Conservation (phyloP, 2,329 filamentous ascomycete genomes). For the Phyllosticta capitalensis region DNA sequence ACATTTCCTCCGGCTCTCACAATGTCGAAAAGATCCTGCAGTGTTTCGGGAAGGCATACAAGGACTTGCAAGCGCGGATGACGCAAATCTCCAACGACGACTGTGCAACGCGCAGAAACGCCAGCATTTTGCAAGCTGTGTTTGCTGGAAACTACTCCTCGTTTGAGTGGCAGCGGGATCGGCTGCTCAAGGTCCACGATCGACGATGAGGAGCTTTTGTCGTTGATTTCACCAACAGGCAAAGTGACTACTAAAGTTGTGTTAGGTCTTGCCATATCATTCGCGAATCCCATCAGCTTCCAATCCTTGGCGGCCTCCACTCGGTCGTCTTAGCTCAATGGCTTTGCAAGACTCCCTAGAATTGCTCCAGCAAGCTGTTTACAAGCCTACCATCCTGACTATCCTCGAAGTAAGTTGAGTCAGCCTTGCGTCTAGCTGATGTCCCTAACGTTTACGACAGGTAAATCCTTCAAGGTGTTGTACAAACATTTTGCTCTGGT, state of each 20-base stretch:
- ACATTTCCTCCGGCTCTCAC: slow-evolving; percentile 78
- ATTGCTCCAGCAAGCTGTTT: too few species aligned
- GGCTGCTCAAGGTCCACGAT: slow-evolving; percentile 6
- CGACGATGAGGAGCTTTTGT: background rate
- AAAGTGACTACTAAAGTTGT: background rate
- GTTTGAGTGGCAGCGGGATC: slow-evolving; percentile 60
- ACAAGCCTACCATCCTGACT: too few species aligned
- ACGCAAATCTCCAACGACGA: slow-evolving; percentile 32
- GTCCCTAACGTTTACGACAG: too few species aligned
- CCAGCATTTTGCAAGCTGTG: slow-evolving; percentile 61
- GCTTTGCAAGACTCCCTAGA: background rate
- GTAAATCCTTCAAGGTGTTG: too few species aligned
- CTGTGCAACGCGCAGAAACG: slow-evolving; percentile 19
- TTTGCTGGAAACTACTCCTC: slow-evolving; percentile 70
- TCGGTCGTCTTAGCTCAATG: background rate
- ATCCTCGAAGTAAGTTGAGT: too few species aligned
- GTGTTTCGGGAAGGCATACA: slow-evolving; percentile 50
- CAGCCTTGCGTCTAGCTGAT: too few species aligned
- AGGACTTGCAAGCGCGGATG: slow-evolving; percentile 44
- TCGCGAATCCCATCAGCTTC: background rate
- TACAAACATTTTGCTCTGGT: too few species aligned
- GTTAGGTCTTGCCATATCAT: background rate
- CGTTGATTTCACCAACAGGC: background rate
- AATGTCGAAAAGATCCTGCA: slow-evolving; percentile 58
- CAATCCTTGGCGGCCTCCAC: background rate